These are phyloP conservation scores for Solanum gandarillasii DNA, from an alignment of 257 asterid genomes.

Conservation along the genomic window DNA sequence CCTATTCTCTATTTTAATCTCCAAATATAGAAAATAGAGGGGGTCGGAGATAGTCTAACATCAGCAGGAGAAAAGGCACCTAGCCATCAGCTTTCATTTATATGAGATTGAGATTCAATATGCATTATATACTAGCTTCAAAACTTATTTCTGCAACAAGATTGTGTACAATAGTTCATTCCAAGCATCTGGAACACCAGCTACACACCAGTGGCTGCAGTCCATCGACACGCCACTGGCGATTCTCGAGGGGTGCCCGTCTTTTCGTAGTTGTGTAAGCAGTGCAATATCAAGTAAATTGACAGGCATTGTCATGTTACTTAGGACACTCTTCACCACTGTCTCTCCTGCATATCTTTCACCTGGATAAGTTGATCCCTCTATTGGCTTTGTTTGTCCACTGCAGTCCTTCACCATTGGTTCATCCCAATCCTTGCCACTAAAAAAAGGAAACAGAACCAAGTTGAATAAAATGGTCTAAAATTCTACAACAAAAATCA, in stretches of 20 bases:
- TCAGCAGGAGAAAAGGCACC: not conserved
- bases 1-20: too few relatives aligned
- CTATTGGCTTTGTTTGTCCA: constrained; percentile 35
- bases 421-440: constrained; percentile 56
- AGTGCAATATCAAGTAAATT: constrained; percentile 40
- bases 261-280: constrained; percentile 36
- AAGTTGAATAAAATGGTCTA: not conserved
- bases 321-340: constrained; percentile 45
- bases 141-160: not conserved
- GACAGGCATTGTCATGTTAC: constrained; percentile 38
- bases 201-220: constrained; percentile 17
- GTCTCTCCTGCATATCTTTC: constrained; percentile 40
- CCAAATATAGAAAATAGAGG: too few relatives aligned
- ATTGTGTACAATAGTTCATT: constrained; percentile 43
- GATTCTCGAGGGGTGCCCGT: constrained; percentile 60
- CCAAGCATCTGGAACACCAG: constrained; percentile 22
- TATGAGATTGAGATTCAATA: not conserved
- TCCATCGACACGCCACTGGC: constrained; percentile 30
- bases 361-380: constrained; percentile 45
- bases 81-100: not conserved
- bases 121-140: not conserved
- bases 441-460: not conserved
- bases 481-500: not conserved
- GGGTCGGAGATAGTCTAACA: not conserved
- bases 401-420: constrained; percentile 30